Conservation (phyloP, 1,284 basidiomycete species). For the Ceratobasidium papillatum region DNA sequence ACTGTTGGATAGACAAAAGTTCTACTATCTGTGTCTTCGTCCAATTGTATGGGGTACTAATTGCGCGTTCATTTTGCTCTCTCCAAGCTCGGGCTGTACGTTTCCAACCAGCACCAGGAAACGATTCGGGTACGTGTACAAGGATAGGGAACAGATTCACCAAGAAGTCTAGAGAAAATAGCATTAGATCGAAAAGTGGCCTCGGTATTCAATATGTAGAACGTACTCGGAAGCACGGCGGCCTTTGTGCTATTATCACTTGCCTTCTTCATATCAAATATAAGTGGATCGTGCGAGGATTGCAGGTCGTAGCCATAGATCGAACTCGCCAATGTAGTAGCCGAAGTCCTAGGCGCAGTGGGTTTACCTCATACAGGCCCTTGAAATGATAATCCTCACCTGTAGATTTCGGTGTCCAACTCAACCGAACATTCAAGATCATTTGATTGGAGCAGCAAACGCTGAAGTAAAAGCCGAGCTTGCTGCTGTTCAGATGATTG, state of each 20-base stretch:
- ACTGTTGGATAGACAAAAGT: not conserved
- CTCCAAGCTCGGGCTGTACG: constrained; percentile 21
- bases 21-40: constrained; percentile 16
- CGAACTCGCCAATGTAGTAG: not conserved
- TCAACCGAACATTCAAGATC: not conserved
- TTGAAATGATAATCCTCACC: not conserved
- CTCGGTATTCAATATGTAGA: not conserved
- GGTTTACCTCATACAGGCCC: not conserved
- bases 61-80: not conserved
- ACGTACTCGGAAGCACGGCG: not conserved
- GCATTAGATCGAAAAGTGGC: not conserved
- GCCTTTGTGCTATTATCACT: constrained; percentile 6
- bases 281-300: constrained; percentile 10
- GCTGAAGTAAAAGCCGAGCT: constrained; percentile 2
- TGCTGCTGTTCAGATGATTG: constrained; percentile 44
- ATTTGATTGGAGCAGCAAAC: constrained; percentile 6
- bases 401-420: not conserved
- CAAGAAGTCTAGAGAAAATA: constrained; percentile 4
- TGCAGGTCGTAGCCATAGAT: constrained; percentile 10
- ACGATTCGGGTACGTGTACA: constrained; percentile 37
- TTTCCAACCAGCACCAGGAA: constrained; percentile 39
- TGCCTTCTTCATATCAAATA: not conserved
- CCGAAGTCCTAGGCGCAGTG: not conserved
- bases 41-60: constrained; percentile 13
- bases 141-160: constrained; percentile 26